A percentile compares a stretch with the other conserved stretches of the same genome.
phyloP scores from a whole-genome alignment of 106 monocot species.

The Phalaenopsis aphrodite region DNA sequence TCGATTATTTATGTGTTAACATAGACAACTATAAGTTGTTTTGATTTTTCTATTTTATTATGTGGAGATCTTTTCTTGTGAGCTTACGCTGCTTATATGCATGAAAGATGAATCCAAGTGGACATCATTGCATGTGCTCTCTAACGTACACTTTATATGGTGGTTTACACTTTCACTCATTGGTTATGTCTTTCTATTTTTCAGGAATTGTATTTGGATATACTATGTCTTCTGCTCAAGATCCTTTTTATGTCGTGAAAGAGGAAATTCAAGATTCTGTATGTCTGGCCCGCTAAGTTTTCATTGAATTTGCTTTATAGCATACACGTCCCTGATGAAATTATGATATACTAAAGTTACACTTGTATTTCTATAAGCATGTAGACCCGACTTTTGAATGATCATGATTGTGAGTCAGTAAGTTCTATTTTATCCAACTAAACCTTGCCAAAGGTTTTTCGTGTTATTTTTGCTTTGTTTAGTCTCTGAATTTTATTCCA shows the following conservation, averaged over 20 bases:
- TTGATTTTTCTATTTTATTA: background rate
- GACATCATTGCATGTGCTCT: background rate
- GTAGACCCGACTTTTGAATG: background rate
- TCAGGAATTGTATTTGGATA: slow-evolving; percentile 8
- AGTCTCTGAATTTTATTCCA: background rate
- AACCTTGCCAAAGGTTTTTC: background rate
- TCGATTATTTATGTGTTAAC: background rate
- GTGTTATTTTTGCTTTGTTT: background rate
- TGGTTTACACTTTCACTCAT: background rate
- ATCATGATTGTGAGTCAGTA: background rate
- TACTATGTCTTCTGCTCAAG: slow-evolving; percentile 10
- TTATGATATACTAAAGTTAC: background rate
- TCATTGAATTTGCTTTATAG: background rate
- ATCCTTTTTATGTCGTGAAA: slow-evolving; percentile 16
- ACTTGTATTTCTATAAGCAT: background rate
- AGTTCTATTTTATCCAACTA: background rate
- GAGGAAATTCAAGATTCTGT: slow-evolving; percentile 16
- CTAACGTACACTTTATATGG: background rate
- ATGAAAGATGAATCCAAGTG: slow-evolving; percentile 3
- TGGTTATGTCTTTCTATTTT: background rate
- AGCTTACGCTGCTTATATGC: background rate
- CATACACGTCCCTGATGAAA: background rate
- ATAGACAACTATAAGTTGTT: background rate
- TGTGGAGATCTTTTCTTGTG: background rate
- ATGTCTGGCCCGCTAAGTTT: background rate